Evolutionary conservation across 1,284 basidiomycete genomes (phyloP).

Genomic region (Moesziomyces globuligerus): DNA sequence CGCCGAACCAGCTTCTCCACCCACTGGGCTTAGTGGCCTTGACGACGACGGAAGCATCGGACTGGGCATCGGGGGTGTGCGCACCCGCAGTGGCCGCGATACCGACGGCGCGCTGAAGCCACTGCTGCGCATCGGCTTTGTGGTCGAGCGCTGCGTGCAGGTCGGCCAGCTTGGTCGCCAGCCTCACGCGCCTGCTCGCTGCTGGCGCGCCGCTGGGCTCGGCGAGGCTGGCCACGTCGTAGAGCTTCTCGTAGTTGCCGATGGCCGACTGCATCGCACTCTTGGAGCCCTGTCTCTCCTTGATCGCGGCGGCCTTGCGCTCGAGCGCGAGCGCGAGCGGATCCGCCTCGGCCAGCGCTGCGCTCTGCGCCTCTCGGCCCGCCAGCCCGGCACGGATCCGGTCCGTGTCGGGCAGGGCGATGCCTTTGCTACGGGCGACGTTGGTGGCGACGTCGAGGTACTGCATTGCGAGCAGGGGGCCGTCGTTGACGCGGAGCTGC

Average conservation of each 20-base stretch:
- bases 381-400: slow-evolving; percentile 21
- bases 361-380: slow-evolving; percentile 30
- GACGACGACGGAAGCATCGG: background rate
- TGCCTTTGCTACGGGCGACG: slow-evolving; percentile 46
- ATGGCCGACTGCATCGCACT: slow-evolving; percentile 27
- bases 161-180: slow-evolving; percentile 59
- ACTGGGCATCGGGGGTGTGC: slow-evolving; percentile 1
- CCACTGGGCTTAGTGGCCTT: slow-evolving; percentile 1
- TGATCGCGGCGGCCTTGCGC: slow-evolving; percentile 24
- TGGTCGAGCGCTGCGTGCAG: slow-evolving; percentile 33
- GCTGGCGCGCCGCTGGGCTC: background rate
- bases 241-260: slow-evolving; percentile 37
- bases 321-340: slow-evolving; percentile 43
- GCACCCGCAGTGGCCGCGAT: slow-evolving; percentile 38
- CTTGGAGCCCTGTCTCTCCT: slow-evolving; percentile 41
- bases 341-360: slow-evolving; percentile 37
- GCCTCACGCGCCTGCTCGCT: slow-evolving; percentile 34
- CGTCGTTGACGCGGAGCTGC: slow-evolving; percentile 36
- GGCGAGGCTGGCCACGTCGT: slow-evolving; percentile 16
- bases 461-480: slow-evolving; percentile 49
- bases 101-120: slow-evolving; percentile 43
- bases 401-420: slow-evolving; percentile 53
- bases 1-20: slow-evolving; percentile 15
- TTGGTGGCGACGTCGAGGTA: slow-evolving; percentile 51
- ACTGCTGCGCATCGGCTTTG: slow-evolving; percentile 39